phyloP scores from a whole-genome alignment of 768 basidiomycete species.

The Trametes punicea region DNA sequence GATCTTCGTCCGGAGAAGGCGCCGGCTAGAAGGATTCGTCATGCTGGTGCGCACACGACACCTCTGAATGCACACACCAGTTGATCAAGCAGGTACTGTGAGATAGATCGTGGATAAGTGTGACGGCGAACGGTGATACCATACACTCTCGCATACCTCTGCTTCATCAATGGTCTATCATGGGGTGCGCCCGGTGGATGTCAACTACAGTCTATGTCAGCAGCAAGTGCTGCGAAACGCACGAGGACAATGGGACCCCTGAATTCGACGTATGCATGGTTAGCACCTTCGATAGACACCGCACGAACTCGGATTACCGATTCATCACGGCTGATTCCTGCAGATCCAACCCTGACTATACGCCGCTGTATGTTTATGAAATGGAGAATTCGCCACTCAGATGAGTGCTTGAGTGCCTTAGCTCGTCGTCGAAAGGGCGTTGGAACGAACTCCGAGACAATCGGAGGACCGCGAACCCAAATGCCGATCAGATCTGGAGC shows the following conservation, averaged over 20 bases:
- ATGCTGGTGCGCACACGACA: background rate
- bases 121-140: too few relatives aligned
- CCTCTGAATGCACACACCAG: background rate
- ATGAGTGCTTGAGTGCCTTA: too few relatives aligned
- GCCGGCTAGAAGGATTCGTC: background rate
- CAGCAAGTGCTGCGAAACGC: background rate
- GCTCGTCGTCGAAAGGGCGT: too few relatives aligned
- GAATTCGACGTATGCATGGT: too few relatives aligned
- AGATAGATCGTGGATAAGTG: too few relatives aligned
- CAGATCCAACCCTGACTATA: too few relatives aligned
- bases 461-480: background rate
- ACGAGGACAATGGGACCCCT: constrained; percentile 11
- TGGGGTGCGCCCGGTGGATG: background rate
- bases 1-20: constrained; percentile 12
- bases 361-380: too few relatives aligned
- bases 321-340: background rate
- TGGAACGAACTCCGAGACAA: background rate
- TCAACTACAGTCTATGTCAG: background rate
- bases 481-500: background rate
- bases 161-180: constrained; percentile 18
- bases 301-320: background rate
- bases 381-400: background rate
- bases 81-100: constrained; percentile 21
- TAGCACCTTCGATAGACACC: background rate
- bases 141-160: constrained; percentile 5